Base-by-base conservation (phyloP, 2,329 filamentous ascomycete genomes). In the Ophiognomonia clavigignenti-juglandacearum region DNA sequence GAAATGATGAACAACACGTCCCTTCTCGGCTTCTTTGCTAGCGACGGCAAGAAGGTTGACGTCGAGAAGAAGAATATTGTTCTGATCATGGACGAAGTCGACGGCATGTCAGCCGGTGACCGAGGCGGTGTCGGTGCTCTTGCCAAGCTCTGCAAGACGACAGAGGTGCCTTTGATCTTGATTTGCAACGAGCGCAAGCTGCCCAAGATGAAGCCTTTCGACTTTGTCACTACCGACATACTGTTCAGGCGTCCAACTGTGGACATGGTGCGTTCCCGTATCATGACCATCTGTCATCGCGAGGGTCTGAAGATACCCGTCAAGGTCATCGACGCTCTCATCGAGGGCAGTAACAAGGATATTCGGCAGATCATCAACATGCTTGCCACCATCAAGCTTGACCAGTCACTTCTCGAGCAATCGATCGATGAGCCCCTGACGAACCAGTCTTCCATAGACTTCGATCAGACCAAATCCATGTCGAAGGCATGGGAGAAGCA, bases 281-380 rank as follows among this genome's bases (percentile, higher is more conserved):
- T 98, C 61, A 92, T 91, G 75, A 97, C 93, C 0, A 96, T 98
- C 54, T 95, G 90, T 59, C 95, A 86, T 66, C 81, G 92, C 54
- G 93, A 98, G 71, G 86, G 87, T 11, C 68, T 98, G 53, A 96
- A 91, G 65, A 78, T 98, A 50, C 86, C 91, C 0, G 71, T 82
- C 4, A 80, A 82, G 45, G 92, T 96, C 16, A 80, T 98, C 47
- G 92, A 97, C 63, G 89, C 91, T 16, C 75, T 98, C 38, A 96
- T 98, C 49, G 92, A 97, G 67, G 93, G 93, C 18, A 95, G 87
- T 53, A 88, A 92, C 66, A 89, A 93, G 47, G 93, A 98, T 63
- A 98, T 98, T 54, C 84, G 93, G 32, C 93, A 97, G 66, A 91
- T 97, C 52, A 93, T 98, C 68, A 98, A 98, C 69, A 98, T 98